Conservation (phyloP, 73 alveolate species). For the Halteria grandinella region DNA sequence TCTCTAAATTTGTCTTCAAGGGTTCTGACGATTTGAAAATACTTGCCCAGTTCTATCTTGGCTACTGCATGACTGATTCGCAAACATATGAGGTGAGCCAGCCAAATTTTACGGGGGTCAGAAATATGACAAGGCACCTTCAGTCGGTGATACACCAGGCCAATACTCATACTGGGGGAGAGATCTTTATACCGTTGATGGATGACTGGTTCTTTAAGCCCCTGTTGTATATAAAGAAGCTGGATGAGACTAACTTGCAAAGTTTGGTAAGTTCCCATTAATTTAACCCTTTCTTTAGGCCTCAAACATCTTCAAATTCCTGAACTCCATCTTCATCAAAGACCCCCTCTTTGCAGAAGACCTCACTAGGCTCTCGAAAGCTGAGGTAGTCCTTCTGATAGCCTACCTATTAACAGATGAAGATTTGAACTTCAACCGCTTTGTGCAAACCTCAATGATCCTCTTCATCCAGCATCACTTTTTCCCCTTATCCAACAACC, state of each 20-base stretch:
- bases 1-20: neutral
- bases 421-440: neutral
- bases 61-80: constrained; percentile 25
- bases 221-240: constrained; percentile 6
- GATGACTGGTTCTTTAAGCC: constrained; percentile 47
- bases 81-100: constrained; percentile 19
- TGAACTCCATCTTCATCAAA: too few species aligned
- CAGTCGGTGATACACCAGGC: neutral
- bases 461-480: neutral
- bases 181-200: constrained; percentile 2
- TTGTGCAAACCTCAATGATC: constrained; percentile 9
- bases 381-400: constrained; percentile 5
- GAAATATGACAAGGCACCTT: neutral
- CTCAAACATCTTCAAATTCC: too few species aligned
- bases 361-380: neutral
- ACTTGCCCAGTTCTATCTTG: neutral
- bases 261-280: neutral
- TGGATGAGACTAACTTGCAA: neutral
- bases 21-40: neutral
- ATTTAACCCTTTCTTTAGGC: too few species aligned
- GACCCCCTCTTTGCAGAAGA: neutral
- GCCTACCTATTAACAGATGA: neutral
- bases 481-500: neutral
- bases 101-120: neutral
- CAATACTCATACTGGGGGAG: constrained; percentile 2